phyloP scores from a whole-genome alignment of 768 basidiomycete species.

The Suillus sp. region DNA sequence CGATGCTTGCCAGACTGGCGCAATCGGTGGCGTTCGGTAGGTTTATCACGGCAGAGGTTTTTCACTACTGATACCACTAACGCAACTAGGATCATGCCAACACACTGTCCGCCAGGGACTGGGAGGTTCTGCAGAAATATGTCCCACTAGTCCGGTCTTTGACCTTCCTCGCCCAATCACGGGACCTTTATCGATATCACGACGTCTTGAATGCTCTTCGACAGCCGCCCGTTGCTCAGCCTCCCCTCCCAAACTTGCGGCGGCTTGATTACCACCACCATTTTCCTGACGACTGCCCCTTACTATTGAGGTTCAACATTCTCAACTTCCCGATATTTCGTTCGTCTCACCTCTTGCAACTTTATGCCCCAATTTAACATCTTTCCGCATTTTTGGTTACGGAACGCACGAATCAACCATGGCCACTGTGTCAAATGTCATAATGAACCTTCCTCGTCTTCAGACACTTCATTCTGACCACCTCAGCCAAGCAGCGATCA shows the following conservation, averaged over 20 bases:
- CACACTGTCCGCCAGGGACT: neutral
- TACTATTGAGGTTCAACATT: neutral
- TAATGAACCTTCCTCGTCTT: neutral
- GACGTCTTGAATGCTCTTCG: slow-evolving; percentile 1
- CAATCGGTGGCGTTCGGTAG: neutral
- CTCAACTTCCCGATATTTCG: neutral
- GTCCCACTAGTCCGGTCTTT: neutral
- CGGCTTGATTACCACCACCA: neutral
- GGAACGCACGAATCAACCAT: neutral
- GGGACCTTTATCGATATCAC: neutral
- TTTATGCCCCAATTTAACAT: neutral
- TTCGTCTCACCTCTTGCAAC: slow-evolving; percentile 1
- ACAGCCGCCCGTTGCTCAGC: neutral
- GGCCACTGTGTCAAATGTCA: slow-evolving; percentile 1
- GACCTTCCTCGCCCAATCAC: neutral
- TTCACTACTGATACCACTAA: neutral
- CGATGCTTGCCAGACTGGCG: neutral
- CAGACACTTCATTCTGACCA: neutral
- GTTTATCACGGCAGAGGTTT: neutral
- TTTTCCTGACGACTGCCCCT: neutral
- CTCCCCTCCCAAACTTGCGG: slow-evolving; percentile 2
- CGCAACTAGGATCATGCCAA: neutral
- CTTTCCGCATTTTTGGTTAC: slow-evolving; percentile 2
- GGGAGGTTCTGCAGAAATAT: neutral
- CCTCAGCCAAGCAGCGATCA: neutral